Base-by-base conservation (phyloP, 2,329 filamentous ascomycete species). In the Fusarium staphyleae region DNA sequence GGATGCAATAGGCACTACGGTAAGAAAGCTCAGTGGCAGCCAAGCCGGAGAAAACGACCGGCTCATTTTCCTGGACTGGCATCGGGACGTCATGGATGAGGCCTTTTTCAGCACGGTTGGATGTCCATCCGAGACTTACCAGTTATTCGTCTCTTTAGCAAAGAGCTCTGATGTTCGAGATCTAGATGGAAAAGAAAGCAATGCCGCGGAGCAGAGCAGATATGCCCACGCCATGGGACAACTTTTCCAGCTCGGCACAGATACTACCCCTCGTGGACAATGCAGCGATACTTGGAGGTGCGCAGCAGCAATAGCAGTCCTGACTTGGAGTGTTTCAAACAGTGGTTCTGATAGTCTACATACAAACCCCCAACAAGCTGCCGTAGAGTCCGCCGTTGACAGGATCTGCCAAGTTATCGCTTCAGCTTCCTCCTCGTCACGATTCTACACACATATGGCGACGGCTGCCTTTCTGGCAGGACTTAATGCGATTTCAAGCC, bases 41-140 rank as follows among this genome's bases (percentile, higher is more conserved):
- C 5, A 11, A 7, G 13, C 14, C 5, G n/a, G 10, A 2, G 28
- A 18, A 4, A 14, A 16, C 3, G 30, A 51, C 4, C 52, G 44
- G 5, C 51, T 70, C 4, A 74, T 77, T 15, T 77, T 77, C 42
- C 72, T 75, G 16, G 70, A 73, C 57, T 78, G 74, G 74, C 74
- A 77, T 54, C 73, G 72, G 6, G 62, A 69, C 9, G 66, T 69
- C 2, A 43, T 77, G 0, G 63, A 66, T 2, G 62, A 69, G 14
- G 53, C 45, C 1, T 76, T 77, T 26, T 75, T 77, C 15, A 60
- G 63, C 3, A 68, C 67, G 2, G 72, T 78, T 0, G 75, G 75
- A 1, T 75, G 75, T 44, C 70, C 72, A 0, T 35, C 66, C 1
- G 73, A 76, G 26, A 71, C 72, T 0, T 77, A 75, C 24, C 62